A percentile compares a stretch with the other conserved stretches of the same genome.
phyloP scores from a whole-genome alignment of 1,139 yeast genomes.

The Zygoascus sp. region DNA sequence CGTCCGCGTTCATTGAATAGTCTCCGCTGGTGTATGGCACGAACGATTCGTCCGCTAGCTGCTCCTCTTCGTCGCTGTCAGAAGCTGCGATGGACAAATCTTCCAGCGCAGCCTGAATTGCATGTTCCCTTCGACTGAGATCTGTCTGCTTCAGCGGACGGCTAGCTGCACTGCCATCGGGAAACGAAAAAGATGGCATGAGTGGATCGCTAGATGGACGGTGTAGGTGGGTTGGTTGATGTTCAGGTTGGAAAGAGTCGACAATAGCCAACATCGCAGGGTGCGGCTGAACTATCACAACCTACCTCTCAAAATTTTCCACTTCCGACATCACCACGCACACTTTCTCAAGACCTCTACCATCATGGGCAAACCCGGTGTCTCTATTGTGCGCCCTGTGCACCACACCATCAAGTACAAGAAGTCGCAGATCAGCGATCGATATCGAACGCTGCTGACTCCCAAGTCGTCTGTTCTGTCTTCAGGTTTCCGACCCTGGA shows the following conservation, averaged over 20 bases:
- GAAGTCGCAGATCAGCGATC: conserved; percentile 58
- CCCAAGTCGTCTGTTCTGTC: conserved; percentile 49
- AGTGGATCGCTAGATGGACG: too few relatives aligned
- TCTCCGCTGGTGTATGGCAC: conserved; percentile 7
- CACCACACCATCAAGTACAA: conserved; percentile 79
- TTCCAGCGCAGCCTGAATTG: conserved; percentile 5
- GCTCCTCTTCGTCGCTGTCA: conserved; percentile 1
- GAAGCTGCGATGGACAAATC: conserved; percentile 3
- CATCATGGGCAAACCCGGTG: conserved; percentile 48
- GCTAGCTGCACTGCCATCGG: too few relatives aligned
- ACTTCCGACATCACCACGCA: conserved; percentile 3
- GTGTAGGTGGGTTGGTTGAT: too few relatives aligned
- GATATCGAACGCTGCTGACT: conserved; percentile 57
- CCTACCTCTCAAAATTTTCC: conserved; percentile 2
- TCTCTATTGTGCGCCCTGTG: conserved; percentile 77
- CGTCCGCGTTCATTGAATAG: conserved; percentile 4
- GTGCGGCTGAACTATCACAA: conserved; percentile 27
- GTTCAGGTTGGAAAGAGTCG: too few relatives aligned
- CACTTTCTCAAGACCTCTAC: conserved; percentile 2
- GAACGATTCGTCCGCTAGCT: conserved; percentile 7
- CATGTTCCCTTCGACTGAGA: background rate
- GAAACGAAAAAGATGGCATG: too few relatives aligned
- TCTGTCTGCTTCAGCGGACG: background rate
- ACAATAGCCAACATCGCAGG: background rate
- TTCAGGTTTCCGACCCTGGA: conserved; percentile 69